Percentiles rank a stretch among this genome's conserved stretches.
These are phyloP conservation scores for Abelmoschus esculentus DNA, from an alignment of 345 rosid genomes.

Conservation along the genomic window DNA sequence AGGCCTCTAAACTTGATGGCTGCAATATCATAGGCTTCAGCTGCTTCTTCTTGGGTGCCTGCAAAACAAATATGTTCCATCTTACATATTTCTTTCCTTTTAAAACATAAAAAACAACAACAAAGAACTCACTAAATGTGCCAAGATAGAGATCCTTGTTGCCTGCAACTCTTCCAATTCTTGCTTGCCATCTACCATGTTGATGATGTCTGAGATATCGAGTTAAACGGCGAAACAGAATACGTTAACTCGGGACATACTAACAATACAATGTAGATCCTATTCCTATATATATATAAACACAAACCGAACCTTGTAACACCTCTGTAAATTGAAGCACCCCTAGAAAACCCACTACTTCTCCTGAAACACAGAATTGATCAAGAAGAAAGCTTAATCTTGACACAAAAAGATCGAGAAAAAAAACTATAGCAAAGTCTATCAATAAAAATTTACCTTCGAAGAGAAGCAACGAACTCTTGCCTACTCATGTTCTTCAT, in stretches of 20 bases:
- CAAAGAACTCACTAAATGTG: slow-evolving; percentile 63
- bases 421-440: too few relatives aligned
- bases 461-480: slow-evolving; percentile 87
- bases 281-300: too few relatives aligned
- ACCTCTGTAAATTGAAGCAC: slow-evolving; percentile 94
- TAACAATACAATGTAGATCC: too few relatives aligned
- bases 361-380: slow-evolving; percentile 22
- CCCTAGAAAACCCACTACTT: slow-evolving; percentile 96
- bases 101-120: background rate
- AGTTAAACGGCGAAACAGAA: background rate
- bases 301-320: slow-evolving; percentile 61
- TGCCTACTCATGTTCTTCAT: slow-evolving; percentile 93
- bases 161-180: slow-evolving; percentile 95
- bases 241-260: background rate
- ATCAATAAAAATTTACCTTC: slow-evolving; percentile 37
- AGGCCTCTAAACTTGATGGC: slow-evolving; percentile 87
- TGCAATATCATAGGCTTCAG: slow-evolving; percentile 95
- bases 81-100: background rate
- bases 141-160: slow-evolving; percentile 97
- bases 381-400: background rate
- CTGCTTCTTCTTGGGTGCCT: slow-evolving; percentile 98
- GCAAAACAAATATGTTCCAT: background rate
- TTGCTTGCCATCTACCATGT: slow-evolving; percentile 96
- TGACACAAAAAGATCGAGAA: too few relatives aligned
- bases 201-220: slow-evolving; percentile 67